phyloP scores from a whole-genome alignment of 225 moss, liverwort and hornwort species.

The Sphagnum contortum region DNA sequence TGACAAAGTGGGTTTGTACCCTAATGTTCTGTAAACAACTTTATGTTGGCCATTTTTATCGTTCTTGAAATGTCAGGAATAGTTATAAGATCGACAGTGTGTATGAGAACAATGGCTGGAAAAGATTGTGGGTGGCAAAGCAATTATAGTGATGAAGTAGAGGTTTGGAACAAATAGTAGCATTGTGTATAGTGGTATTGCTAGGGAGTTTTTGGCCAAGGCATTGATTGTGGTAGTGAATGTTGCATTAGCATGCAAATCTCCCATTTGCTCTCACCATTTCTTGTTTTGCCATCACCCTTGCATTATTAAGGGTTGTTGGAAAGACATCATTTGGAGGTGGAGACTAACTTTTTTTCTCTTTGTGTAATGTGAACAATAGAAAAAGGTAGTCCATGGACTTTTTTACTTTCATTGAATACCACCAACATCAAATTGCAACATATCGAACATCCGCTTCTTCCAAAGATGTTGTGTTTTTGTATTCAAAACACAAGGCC shows the following conservation, averaged over 20 bases:
- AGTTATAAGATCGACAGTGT: too few species aligned
- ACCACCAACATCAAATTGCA: too few species aligned
- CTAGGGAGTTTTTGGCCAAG: conserved; percentile 65
- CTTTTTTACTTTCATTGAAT: neutral
- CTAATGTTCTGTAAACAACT: too few species aligned
- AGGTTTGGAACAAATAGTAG: conserved; percentile 30
- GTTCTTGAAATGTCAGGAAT: neutral
- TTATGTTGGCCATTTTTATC: too few species aligned
- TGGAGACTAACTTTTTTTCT: conserved; percentile 4
- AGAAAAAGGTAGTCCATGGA: neutral
- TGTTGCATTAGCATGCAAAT: conserved; percentile 28
- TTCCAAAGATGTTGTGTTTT: too few species aligned
- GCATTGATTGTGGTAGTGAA: conserved; percentile 59
- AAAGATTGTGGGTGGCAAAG: conserved; percentile 13
- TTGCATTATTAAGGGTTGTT: conserved; percentile 59
- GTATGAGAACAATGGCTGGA: conserved; percentile 6
- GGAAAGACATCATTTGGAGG: conserved; percentile 78
- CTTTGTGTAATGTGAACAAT: too few species aligned
- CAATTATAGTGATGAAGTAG: conserved; percentile 58
- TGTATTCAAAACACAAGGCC: too few species aligned
- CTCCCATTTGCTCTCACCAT: conserved; percentile 47
- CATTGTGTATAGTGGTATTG: conserved; percentile 31
- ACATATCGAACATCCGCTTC: too few species aligned
- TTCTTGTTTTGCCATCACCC: conserved; percentile 68
- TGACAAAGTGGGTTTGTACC: too few species aligned